Base-by-base conservation (phyloP, 1,284 basidiomycete species). In the Ustilago hordei region DNA sequence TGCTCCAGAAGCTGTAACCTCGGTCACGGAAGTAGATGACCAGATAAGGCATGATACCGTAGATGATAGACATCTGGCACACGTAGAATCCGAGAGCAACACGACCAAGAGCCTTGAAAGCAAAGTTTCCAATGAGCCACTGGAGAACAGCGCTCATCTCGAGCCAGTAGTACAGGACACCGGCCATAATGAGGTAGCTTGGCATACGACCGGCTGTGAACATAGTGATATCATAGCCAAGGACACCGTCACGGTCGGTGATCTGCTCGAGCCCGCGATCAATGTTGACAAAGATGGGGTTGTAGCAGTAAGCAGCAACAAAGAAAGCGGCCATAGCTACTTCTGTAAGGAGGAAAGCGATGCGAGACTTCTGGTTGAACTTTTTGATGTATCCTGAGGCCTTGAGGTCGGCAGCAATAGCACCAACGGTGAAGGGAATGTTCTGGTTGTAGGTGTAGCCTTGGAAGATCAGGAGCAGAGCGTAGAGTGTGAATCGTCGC, bases 51-150 rank as follows among this genome's bases (percentile, higher is more conserved):
- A 87, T 86, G 75, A 87, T 71, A 55, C 82, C 81, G 69, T 87
- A 87, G 57, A 87, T 80, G 62, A 85, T 84, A 62, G 86, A 81
- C 85, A 87, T 87, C 79, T 87, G 87, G 79, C 86, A 87, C 41
- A 87, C 82, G 78, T 87, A 87, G 82, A 87, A 87, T 11, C 87
- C 87, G 72, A 87, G 86, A 41, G 86, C 87, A 32, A 87, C 82
- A 59, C 87, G 86, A 52, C 87, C 87, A 55, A 87, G 75, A 81
- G 85, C 86, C 77, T 83, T 83, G 76, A 87, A 87, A 48, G 86
- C 55, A 32, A 75, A 74, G 85, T 87, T 87, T 23, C 79, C 81
- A 45, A 84, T 74, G 55, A 87, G 83, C 87, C 87, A 87, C 68
- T 87, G 87, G 77, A 87, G 84, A 34, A 85, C 84, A 60, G 86